phyloP scores from a whole-genome alignment of 257 asterid genomes.

The Forsythia viridissima region DNA sequence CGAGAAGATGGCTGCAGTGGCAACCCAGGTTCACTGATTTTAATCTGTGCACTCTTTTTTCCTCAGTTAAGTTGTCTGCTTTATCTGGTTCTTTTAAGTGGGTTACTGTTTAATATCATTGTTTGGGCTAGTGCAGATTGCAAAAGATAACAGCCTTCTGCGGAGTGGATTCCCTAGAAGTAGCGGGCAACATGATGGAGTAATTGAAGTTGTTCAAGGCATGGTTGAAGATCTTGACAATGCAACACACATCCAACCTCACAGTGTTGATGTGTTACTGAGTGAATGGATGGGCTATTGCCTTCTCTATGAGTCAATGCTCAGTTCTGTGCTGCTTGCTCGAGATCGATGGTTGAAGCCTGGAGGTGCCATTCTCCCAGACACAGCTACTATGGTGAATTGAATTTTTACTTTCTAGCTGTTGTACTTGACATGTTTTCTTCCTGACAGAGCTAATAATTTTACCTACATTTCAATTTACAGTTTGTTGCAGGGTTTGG shows the following conservation, averaged over 20 bases:
- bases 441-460: neutral
- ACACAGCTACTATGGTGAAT: conserved; percentile 86
- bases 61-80: neutral
- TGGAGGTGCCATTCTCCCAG: conserved; percentile 95
- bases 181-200: conserved; percentile 38
- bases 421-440: conserved; percentile 20
- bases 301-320: conserved; percentile 96
- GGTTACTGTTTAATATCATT: conserved; percentile 14
- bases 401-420: conserved; percentile 20
- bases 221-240: conserved; percentile 83
- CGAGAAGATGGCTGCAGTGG: conserved; percentile 88
- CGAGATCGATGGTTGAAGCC: conserved; percentile 96
- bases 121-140: conserved; percentile 53
- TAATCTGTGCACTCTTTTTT: conserved; percentile 11
- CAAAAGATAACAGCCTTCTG: conserved; percentile 69
- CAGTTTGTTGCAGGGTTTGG: conserved; percentile 97
- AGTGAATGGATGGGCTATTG: conserved; percentile 99
- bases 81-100: conserved; percentile 13
- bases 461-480: conserved; percentile 14
- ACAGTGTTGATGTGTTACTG: conserved; percentile 73
- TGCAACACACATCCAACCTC: conserved; percentile 48
- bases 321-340: conserved; percentile 80
- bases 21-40: conserved; percentile 61
- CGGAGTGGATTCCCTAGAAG: conserved; percentile 30
- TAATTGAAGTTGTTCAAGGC: conserved; percentile 72